A percentile compares a stretch with the other conserved stretches of the same genome.
phyloP scores from a whole-genome alignment of 2,329 filamentous ascomycete species.

The Colletotrichum endophyticum region DNA sequence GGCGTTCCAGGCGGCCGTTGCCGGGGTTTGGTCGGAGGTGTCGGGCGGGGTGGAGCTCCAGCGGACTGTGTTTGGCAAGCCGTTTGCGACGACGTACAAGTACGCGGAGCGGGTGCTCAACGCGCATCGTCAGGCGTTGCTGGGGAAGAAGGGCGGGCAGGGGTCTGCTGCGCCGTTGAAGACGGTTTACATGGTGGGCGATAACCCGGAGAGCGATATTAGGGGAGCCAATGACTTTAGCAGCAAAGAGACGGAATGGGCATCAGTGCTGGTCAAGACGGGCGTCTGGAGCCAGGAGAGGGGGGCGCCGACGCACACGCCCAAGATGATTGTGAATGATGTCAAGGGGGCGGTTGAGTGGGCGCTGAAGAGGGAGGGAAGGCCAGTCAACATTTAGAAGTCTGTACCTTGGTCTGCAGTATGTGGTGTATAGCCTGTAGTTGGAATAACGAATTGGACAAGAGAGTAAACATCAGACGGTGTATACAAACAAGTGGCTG shows the following conservation, averaged over 20 bases:
- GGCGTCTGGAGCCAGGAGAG: conserved; percentile 69
- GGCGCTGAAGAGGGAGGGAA: conserved; percentile 66
- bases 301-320: conserved; percentile 61
- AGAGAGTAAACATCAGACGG: not conserved
- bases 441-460: not conserved
- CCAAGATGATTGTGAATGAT: conserved; percentile 72
- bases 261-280: conserved; percentile 77
- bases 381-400: not conserved
- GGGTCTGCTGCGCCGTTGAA: conserved; percentile 52
- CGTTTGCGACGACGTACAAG: conserved; percentile 75
- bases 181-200: conserved; percentile 92
- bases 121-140: conserved; percentile 58
- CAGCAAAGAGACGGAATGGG: conserved; percentile 76
- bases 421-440: not conserved
- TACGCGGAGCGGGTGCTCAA: conserved; percentile 81
- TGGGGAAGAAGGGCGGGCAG: conserved; percentile 29
- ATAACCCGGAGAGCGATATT: conserved; percentile 91
- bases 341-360: conserved; percentile 79
- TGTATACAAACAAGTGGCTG: not conserved
- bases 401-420: not conserved
- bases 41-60: conserved; percentile 68
- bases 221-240: conserved; percentile 80
- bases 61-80: conserved; percentile 82
- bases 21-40: conserved; percentile 77
- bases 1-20: conserved; percentile 82